Base-by-base conservation (phyloP, 805 yeast genomes). In the Barnettozyma salicaria region DNA sequence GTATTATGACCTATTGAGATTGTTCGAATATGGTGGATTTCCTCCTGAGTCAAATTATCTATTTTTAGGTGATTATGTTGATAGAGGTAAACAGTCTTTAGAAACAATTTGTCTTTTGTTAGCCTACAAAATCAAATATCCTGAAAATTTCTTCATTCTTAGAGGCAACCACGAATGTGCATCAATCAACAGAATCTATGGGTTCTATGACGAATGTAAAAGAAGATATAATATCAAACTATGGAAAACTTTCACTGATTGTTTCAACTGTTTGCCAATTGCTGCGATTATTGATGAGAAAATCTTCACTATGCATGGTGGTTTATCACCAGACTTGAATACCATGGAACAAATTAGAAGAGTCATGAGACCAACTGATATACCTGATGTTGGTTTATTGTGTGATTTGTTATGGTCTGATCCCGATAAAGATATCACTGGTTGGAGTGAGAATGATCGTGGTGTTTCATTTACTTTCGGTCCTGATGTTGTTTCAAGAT, bases 111-210 rank as follows among this genome's bases (percentile, higher is more conserved):
- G 97, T 64, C 68, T 90, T 48, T 70, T 90, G 56, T 75, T 90
- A 58, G 97, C 97, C 29, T 90, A 90, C 72, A 90, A 90, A 69
- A 90, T 90, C 65, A 90, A 90, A 71, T 92, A 90, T 63, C 98
- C 98, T 33, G 98, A 90, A 65, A 90, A 90, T 68, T 90, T 90
- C 60, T 90, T 90, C 66, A 88, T 90, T 53, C 74, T 90, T 53
- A 80, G 98, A 71, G 98, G 98, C 48, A 90, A 90, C 67, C 98
- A 90, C 70, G 98, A 90, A 69, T 86, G 96, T 71, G 98, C 98
- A 19, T 85, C 96, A 27, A 90, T 92, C 61, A 90, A 90, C 68
- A 83, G 97, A 68, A 89, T 90, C 62, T 90, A 90, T 64, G 98
- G 98, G 26, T 90, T 90, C 64, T 90, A 90, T 67, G 98, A 90